phyloP scores from a whole-genome alignment of 148 eudicot genomes.

The Beta vulgaris region DNA sequence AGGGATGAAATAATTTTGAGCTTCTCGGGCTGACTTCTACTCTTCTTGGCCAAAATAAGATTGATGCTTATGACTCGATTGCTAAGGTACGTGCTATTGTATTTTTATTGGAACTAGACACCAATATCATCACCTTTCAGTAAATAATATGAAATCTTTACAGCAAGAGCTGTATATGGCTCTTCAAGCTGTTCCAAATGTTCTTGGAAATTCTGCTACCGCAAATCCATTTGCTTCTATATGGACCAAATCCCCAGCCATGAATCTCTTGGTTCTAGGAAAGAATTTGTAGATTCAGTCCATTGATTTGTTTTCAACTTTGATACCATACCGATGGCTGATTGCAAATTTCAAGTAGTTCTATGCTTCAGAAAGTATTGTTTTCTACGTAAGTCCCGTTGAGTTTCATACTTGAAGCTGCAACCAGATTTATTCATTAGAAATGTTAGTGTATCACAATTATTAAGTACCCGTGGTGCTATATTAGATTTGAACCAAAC shows the following conservation, averaged over 20 bases:
- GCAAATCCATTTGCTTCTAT: neutral
- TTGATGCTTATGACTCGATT: constrained; percentile 57
- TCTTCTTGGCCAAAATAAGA: constrained; percentile 45
- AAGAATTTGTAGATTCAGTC: too few species aligned
- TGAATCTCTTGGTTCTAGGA: neutral
- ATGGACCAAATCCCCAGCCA: neutral
- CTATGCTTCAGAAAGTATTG: too few species aligned
- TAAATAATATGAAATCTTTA: neutral
- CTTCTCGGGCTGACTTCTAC: constrained; percentile 66
- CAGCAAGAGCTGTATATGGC: neutral
- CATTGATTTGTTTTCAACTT: too few species aligned
- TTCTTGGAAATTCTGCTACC: neutral
- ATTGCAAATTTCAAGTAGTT: too few species aligned
- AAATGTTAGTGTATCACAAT: too few species aligned
- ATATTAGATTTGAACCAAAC: too few species aligned
- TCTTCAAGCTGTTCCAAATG: neutral
- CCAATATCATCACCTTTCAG: neutral
- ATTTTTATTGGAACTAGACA: neutral
- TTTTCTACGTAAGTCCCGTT: too few species aligned
- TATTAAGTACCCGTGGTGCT: too few species aligned
- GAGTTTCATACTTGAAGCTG: too few species aligned
- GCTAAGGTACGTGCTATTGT: constrained; percentile 63
- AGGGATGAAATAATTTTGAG: constrained; percentile 69
- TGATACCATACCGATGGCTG: too few species aligned
- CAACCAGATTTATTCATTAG: too few species aligned